These are phyloP conservation scores for Penicillium sp. DNA, from an alignment of 2,329 filamentous ascomycete species.

Conservation along the genomic window DNA sequence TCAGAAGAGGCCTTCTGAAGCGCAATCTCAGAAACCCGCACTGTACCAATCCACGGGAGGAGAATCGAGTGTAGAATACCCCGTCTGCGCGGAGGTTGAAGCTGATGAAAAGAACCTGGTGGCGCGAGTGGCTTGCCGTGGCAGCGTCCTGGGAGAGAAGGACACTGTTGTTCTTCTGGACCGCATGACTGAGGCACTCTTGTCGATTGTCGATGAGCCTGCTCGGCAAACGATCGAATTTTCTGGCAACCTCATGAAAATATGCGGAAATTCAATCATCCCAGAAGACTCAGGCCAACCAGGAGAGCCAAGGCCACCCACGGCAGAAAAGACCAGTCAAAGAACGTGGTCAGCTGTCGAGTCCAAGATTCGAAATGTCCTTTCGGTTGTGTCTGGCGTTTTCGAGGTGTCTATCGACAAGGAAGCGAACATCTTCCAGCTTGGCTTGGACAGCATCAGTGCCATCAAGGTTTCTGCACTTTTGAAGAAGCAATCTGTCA, in stretches of 20 bases:
- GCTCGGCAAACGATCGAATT: slow-evolving; percentile 59
- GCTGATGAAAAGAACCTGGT: slow-evolving; percentile 55
- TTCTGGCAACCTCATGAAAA: slow-evolving; percentile 53
- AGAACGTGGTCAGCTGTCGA: slow-evolving; percentile 37
- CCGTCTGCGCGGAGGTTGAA: slow-evolving; percentile 81
- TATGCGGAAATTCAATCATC: slow-evolving; percentile 61
- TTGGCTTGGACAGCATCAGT: slow-evolving; percentile 89
- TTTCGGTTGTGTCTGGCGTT: slow-evolving; percentile 62
- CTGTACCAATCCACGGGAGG: slow-evolving; percentile 67
- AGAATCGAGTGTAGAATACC: slow-evolving; percentile 73
- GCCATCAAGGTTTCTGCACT: slow-evolving; percentile 79
- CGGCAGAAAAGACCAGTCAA: background rate
- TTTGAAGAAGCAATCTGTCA: slow-evolving; percentile 63
- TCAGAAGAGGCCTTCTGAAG: slow-evolving; percentile 54
- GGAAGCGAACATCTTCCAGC: slow-evolving; percentile 71
- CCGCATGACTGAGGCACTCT: slow-evolving; percentile 62
- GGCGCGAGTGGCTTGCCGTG: slow-evolving; percentile 74
- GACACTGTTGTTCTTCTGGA: slow-evolving; percentile 57
- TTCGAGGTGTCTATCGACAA: slow-evolving; percentile 59
- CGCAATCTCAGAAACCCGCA: slow-evolving; percentile 9
- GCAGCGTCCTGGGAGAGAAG: slow-evolving; percentile 50
- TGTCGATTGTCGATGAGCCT: slow-evolving; percentile 54
- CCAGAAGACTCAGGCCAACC: slow-evolving; percentile 11
- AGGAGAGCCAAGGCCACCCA: background rate
- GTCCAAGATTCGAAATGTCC: slow-evolving; percentile 46